Percentiles rank a stretch among this genome's conserved stretches.
phyloP scores from a whole-genome alignment of 768 basidiomycete species.

The Amanita phalloides region DNA sequence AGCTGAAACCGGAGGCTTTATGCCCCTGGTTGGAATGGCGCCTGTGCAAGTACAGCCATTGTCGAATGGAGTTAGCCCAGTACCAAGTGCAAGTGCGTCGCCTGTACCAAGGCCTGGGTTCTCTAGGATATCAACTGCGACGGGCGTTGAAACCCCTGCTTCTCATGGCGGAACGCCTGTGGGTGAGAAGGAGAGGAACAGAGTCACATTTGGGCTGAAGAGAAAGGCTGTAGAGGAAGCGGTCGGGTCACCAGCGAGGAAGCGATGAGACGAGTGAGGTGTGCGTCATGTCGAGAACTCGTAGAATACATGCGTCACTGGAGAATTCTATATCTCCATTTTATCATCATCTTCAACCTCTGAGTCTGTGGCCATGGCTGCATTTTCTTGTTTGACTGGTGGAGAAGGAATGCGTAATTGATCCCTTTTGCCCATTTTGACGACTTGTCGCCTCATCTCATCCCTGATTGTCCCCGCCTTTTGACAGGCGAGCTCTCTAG shows the following conservation, averaged over 20 bases:
- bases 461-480: constrained; percentile 39
- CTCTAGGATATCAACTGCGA: constrained; percentile 57
- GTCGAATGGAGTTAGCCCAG: constrained; percentile 38
- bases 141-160: constrained; percentile 28
- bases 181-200: constrained; percentile 63
- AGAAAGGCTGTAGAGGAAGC: constrained; percentile 69
- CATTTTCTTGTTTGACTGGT: background rate
- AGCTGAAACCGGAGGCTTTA: constrained; percentile 36
- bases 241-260: constrained; percentile 57
- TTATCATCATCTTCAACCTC: constrained; percentile 18
- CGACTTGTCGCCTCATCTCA: constrained; percentile 29
- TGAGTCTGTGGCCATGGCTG: constrained; percentile 1
- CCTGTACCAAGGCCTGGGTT: constrained; percentile 67
- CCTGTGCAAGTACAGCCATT: constrained; percentile 34
- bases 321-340: constrained; percentile 29
- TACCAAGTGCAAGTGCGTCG: constrained; percentile 38
- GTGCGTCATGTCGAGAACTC: background rate
- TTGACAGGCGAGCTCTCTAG: constrained; percentile 34
- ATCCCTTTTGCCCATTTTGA: constrained; percentile 13
- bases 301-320: background rate
- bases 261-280: background rate
- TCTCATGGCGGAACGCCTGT: constrained; percentile 47
- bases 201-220: constrained; percentile 75
- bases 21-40: constrained; percentile 43
- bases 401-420: constrained; percentile 6